phyloP scores from a whole-genome alignment of 1,284 basidiomycete species.

The Ustilago loliicola region DNA sequence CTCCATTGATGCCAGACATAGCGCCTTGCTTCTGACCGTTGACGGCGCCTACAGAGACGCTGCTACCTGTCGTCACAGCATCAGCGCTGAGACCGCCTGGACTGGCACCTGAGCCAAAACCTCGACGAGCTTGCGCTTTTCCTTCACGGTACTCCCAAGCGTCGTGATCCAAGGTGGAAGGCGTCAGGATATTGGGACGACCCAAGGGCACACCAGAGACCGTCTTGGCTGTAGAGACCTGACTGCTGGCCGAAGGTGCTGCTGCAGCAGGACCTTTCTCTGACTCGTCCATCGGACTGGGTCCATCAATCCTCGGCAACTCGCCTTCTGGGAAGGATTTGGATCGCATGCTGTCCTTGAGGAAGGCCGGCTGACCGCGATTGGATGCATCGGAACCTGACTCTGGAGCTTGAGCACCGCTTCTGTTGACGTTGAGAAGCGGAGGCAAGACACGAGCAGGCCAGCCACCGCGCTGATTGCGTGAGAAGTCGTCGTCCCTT shows the following conservation, averaged over 20 bases:
- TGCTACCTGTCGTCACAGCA: slow-evolving; percentile 42
- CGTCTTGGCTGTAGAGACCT: slow-evolving; percentile 17
- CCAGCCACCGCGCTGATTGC: slow-evolving; percentile 36
- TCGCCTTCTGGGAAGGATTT: slow-evolving; percentile 49
- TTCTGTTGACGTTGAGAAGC: slow-evolving; percentile 29
- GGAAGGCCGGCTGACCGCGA: slow-evolving; percentile 33
- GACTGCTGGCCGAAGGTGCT: slow-evolving; percentile 17
- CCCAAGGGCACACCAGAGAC: slow-evolving; percentile 25
- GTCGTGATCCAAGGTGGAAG: slow-evolving; percentile 53
- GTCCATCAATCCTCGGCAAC: slow-evolving; percentile 33
- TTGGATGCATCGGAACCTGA: slow-evolving; percentile 7
- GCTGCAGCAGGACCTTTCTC: slow-evolving; percentile 19
- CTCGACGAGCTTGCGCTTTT: slow-evolving; percentile 51
- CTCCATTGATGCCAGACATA: slow-evolving; percentile 27
- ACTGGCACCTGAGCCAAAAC: slow-evolving; percentile 44
- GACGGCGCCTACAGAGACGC: slow-evolving; percentile 37
- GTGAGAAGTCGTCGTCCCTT: slow-evolving; percentile 27
- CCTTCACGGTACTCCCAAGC: slow-evolving; percentile 62
- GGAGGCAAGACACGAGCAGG: slow-evolving; percentile 47
- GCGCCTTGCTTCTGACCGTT: slow-evolving; percentile 28
- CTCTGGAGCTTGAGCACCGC: not conserved
- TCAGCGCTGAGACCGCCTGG: slow-evolving; percentile 44
- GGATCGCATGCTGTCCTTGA: slow-evolving; percentile 42
- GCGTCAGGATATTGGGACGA: slow-evolving; percentile 36
- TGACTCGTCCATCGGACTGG: slow-evolving; percentile 24